Percentiles rank a stretch among this genome's conserved stretches.
These are phyloP conservation scores for Aspergillus steynii DNA, from an alignment of 495 filamentous ascomycete species.

Conservation along the genomic window DNA sequence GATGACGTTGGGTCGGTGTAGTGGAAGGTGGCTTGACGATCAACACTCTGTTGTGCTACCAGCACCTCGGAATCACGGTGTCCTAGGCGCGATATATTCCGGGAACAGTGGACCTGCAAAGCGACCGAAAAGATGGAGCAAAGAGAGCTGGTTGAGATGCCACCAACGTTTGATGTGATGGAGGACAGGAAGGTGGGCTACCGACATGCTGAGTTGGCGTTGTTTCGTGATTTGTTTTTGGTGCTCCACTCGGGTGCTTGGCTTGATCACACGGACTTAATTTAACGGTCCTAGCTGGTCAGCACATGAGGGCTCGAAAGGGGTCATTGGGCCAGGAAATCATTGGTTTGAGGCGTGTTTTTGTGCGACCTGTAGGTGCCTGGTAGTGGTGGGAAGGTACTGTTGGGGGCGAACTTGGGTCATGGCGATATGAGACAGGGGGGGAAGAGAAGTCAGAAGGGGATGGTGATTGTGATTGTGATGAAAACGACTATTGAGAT, in stretches of 20 bases:
- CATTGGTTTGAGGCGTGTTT: not conserved
- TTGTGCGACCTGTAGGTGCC: not conserved
- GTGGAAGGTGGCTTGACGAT: not conserved
- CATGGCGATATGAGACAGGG: not conserved
- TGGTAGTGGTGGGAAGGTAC: not conserved
- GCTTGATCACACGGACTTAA: not conserved
- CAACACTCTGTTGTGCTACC: slow-evolving; percentile 1
- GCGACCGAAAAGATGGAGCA: not conserved
- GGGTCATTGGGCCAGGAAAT: not conserved
- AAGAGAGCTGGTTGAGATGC: not conserved
- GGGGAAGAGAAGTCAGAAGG: not conserved
- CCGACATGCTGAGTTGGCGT: slow-evolving; percentile 8
- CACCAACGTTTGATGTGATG: not conserved
- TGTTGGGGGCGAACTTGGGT: not conserved
- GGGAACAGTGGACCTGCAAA: not conserved
- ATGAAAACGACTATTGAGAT: not conserved
- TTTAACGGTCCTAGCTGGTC: not conserved
- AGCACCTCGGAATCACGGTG: not conserved
- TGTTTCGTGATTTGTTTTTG: slow-evolving; percentile 6
- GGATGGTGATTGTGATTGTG: not conserved
- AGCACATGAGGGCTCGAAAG: not conserved
- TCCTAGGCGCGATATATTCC: not conserved
- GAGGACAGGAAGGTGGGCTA: not conserved
- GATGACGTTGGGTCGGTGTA: not conserved
- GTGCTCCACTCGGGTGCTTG: slow-evolving; percentile 11